Percentiles rank a stretch among this genome's conserved stretches.
phyloP scores from a whole-genome alignment of 768 basidiomycete species.

The Lepiota brunneoincarnata region DNA sequence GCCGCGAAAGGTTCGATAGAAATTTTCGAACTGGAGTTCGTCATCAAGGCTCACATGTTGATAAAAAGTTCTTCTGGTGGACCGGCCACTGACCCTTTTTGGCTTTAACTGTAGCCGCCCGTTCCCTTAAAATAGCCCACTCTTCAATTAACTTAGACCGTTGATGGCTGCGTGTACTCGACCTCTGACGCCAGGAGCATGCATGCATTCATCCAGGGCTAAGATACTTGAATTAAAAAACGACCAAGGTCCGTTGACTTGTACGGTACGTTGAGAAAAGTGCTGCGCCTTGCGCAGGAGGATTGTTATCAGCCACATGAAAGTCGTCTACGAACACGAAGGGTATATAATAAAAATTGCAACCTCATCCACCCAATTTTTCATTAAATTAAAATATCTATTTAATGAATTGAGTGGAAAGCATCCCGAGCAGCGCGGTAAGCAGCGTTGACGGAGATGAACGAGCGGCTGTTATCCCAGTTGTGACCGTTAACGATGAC shows the following conservation, averaged over 20 bases:
- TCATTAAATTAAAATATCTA: no score
- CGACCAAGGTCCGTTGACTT: no score
- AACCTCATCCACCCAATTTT: no score
- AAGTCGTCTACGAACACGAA: no score
- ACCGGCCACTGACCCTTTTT: no score
- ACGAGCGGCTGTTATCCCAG: slow-evolving; percentile 31
- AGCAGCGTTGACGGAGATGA: slow-evolving; percentile 29
- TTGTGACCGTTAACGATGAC: slow-evolving; percentile 36
- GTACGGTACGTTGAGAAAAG: no score
- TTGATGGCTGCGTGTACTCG: slow-evolving; percentile 70
- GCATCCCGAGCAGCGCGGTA: slow-evolving; percentile 29
- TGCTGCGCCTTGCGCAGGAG: not conserved
- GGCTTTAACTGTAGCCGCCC: no score
- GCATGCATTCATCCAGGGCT: not conserved
- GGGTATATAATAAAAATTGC: no score
- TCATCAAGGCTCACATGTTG: not conserved
- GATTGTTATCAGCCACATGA: not conserved
- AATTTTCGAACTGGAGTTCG: not conserved
- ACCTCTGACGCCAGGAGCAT: slow-evolving; percentile 12
- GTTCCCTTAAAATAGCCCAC: no score
- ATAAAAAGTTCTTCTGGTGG: not conserved
- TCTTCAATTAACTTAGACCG: slow-evolving; percentile 61
- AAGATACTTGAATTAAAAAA: not conserved
- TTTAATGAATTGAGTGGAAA: slow-evolving; percentile 6
- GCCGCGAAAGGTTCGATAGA: slow-evolving; percentile 4